These are phyloP conservation scores for Manihot esculenta DNA, from an alignment of 441 rosid species.

Conservation along the genomic window DNA sequence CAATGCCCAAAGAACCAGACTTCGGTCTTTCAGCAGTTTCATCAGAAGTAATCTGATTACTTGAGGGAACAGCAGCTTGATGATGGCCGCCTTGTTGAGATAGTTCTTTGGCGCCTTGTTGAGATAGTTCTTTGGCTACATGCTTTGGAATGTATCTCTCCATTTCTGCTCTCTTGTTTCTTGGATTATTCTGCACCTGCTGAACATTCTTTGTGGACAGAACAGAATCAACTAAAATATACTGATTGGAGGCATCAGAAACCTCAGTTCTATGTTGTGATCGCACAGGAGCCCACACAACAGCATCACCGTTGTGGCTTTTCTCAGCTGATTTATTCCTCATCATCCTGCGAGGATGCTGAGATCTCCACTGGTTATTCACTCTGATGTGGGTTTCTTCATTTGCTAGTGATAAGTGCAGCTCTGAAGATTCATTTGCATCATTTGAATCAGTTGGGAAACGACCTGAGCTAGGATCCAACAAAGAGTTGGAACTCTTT, in stretches of 20 bases:
- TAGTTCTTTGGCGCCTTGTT: constrained; percentile 84
- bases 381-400: constrained; percentile 57
- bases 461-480: constrained; percentile 32
- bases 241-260: constrained; percentile 48
- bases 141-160: constrained; percentile 94
- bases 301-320: constrained; percentile 51
- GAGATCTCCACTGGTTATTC: constrained; percentile 66
- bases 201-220: constrained; percentile 47
- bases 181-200: constrained; percentile 58
- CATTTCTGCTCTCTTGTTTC: constrained; percentile 84
- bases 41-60: constrained; percentile 31
- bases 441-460: constrained; percentile 37
- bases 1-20: constrained; percentile 38
- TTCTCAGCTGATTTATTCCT: constrained; percentile 65
- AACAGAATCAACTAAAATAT: constrained; percentile 37
- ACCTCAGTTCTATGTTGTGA: constrained; percentile 62
- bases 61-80: constrained; percentile 33
- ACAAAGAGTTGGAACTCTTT: constrained; percentile 41
- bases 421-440: constrained; percentile 51
- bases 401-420: constrained; percentile 38
- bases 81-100: constrained; percentile 62
- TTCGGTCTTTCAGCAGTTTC: constrained; percentile 40
- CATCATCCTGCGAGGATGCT: constrained; percentile 56
- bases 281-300: constrained; percentile 87
- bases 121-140: constrained; percentile 85